Conservation (phyloP, 176 grass and related monocot genomes). For the Juncus effusus region DNA sequence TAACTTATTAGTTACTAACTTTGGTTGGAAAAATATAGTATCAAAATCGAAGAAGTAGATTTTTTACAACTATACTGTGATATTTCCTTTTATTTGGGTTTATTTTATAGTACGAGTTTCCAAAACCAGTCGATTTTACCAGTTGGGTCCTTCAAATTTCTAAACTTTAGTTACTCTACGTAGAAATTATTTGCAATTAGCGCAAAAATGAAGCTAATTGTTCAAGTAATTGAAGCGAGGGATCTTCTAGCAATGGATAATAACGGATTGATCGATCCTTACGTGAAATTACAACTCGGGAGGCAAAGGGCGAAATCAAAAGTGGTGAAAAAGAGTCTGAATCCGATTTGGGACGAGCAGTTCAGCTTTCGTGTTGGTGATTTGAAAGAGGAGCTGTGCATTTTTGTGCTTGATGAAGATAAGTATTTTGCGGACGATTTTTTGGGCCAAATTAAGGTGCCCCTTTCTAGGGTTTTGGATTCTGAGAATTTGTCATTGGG, state of each 20-base stretch:
- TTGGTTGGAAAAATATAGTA: not conserved
- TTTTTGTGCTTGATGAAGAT: conserved; percentile 74
- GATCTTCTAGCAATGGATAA: conserved; percentile 53
- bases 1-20: conserved; percentile 5
- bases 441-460: conserved; percentile 78
- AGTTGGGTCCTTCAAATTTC: not conserved
- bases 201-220: conserved; percentile 60
- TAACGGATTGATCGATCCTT: conserved; percentile 53
- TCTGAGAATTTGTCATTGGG: conserved; percentile 60
- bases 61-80: conserved; percentile 1
- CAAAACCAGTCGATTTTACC: not conserved
- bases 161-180: not conserved
- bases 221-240: conserved; percentile 65
- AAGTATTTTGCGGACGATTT: conserved; percentile 82
- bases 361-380: conserved; percentile 73
- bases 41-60: not conserved
- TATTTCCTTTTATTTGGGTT: not conserved
- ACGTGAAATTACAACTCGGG: conserved; percentile 66
- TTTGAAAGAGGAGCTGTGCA: conserved; percentile 59
- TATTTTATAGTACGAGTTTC: too few relatives aligned
- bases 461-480: conserved; percentile 61
- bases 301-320: conserved; percentile 67
- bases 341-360: conserved; percentile 80
- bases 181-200: conserved; percentile 8
- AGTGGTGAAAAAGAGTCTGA: conserved; percentile 45